Evolutionary conservation across 768 basidiomycete genomes (phyloP), one percentile per base, ranked within the genome.

Genomic region (Lentinula boryana): DNA sequence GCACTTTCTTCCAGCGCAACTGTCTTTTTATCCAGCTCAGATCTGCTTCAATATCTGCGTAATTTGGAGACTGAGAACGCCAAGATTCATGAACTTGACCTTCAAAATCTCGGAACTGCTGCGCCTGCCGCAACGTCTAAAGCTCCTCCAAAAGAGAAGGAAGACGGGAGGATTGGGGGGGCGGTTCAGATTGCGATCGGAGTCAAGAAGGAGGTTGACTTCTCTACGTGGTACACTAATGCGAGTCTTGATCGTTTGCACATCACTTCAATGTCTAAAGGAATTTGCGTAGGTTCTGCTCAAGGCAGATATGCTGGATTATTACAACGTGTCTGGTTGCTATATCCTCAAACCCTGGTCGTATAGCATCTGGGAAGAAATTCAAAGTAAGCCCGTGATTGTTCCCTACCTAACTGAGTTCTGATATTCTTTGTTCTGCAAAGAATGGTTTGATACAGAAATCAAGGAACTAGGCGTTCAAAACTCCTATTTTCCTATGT

Each of bases 401-500:
- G 2, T 43, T 16, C 46, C 5, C 16, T 54, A 16, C 21, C n/a
- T 13, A 27, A 23, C 57, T 21, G 31, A 16, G 35, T 38, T 36
- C 38, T 64, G 18, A 46, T 41, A 12, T 27, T 62, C 23, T 15
- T 9, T 21, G 32, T 12, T 58, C 18, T 38, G 18, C 21, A 9
- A 68, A 95, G 91, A 82, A 59, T 99, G 95, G 94, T 98, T 98
- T 79, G 91, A 99, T 73, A 74, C 75, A 41, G 79, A 88, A 68
- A 99, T 98, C 80, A 95, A 92, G 75, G 90, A 90, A 65, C 83
- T 98, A 70, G 97, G 89, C 50, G 96, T 98, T 16, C 92, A 97
- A 72, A 98, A 98, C 71, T 88, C 93, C 4, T 99, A 98, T 71
- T 99, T 99, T 83, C 97, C 97, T 3, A 98, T 99, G 93, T 98